phyloP scores from a whole-genome alignment of 805 yeast species.

The Kazachstania africana region DNA sequence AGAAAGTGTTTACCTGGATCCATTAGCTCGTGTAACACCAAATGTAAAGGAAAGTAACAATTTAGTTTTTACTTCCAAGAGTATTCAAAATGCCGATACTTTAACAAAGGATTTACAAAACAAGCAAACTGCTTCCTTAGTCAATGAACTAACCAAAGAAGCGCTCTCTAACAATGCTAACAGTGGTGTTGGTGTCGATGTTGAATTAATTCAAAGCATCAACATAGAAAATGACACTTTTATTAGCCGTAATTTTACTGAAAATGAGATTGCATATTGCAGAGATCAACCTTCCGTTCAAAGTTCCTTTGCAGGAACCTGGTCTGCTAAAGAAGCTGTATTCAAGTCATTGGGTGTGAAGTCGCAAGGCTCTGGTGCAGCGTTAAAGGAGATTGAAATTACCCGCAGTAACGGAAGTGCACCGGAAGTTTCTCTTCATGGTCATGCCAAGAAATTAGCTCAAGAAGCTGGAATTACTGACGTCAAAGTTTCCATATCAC shows the following conservation, averaged over 20 bases:
- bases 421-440: slow-evolving; percentile 68
- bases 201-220: slow-evolving; percentile 72
- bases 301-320: slow-evolving; percentile 91
- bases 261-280: slow-evolving; percentile 70
- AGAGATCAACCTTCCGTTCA: slow-evolving; percentile 58
- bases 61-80: slow-evolving; percentile 37
- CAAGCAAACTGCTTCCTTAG: slow-evolving; percentile 51
- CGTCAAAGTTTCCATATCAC: slow-evolving; percentile 85
- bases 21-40: slow-evolving; percentile 51
- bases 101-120: slow-evolving; percentile 32
- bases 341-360: slow-evolving; percentile 88
- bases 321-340: slow-evolving; percentile 99
- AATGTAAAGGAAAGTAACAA: slow-evolving; percentile 26
- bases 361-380: slow-evolving; percentile 91
- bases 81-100: slow-evolving; percentile 34
- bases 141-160: slow-evolving; percentile 41
- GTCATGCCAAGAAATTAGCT: slow-evolving; percentile 71
- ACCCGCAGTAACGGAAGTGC: slow-evolving; percentile 61
- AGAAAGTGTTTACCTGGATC: slow-evolving; percentile 86
- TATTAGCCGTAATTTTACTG: slow-evolving; percentile 84
- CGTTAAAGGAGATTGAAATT: slow-evolving; percentile 85
- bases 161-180: slow-evolving; percentile 17
- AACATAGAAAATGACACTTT: slow-evolving; percentile 86
- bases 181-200: slow-evolving; percentile 81
- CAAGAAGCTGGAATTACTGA: slow-evolving; percentile 50